These are phyloP conservation scores for Aspergillus sclerotiicarbonarius DNA, from an alignment of 495 filamentous ascomycete species.

Conservation along the genomic window DNA sequence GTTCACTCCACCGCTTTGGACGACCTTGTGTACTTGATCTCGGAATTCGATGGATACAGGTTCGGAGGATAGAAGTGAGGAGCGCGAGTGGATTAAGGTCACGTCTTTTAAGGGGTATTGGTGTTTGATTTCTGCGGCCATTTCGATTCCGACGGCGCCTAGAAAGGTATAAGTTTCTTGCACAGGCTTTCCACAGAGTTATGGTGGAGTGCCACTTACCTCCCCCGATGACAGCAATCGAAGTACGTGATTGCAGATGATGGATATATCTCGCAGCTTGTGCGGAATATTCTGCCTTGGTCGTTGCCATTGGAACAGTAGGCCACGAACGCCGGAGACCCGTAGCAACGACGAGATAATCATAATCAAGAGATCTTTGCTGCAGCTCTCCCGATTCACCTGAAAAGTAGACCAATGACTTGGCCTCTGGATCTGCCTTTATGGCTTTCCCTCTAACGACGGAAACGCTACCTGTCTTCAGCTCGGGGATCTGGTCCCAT, in stretches of 20 bases:
- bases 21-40: slow-evolving; percentile 42
- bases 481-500: slow-evolving; percentile 3
- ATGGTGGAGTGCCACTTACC: slow-evolving; percentile 16
- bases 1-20: slow-evolving; percentile 50
- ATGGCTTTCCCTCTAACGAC: slow-evolving; percentile 2
- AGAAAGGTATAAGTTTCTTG: not conserved
- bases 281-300: slow-evolving; percentile 47
- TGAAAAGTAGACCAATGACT: not conserved
- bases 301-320: slow-evolving; percentile 51
- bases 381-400: slow-evolving; percentile 18
- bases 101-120: slow-evolving; percentile 49
- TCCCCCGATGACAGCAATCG: slow-evolving; percentile 46
- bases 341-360: slow-evolving; percentile 56
- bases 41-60: slow-evolving; percentile 57
- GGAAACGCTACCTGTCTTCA: not conserved
- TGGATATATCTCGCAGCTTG: slow-evolving; percentile 41
- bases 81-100: slow-evolving; percentile 57
- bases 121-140: slow-evolving; percentile 58
- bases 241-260: not conserved
- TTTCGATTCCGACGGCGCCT: slow-evolving; percentile 63
- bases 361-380: slow-evolving; percentile 41
- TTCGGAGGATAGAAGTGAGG: slow-evolving; percentile 56
- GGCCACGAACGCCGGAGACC: slow-evolving; percentile 58
- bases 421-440: not conserved
- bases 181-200: not conserved